These are phyloP conservation scores for Triticum monococcum DNA, from an alignment of 176 grass and related monocot species.

Conservation along the genomic window DNA sequence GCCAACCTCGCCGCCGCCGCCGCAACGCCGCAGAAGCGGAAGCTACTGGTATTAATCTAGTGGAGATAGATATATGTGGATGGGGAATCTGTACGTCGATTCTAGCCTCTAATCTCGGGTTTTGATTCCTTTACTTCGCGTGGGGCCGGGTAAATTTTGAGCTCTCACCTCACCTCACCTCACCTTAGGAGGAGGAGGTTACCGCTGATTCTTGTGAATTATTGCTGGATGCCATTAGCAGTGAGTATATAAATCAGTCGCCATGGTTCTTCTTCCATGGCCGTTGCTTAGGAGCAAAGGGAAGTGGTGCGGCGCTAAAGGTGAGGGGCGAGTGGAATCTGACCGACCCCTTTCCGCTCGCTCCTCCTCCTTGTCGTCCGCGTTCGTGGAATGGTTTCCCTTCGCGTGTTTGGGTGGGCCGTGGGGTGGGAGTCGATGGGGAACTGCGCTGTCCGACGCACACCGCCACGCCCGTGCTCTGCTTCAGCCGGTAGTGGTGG, in stretches of 20 bases:
- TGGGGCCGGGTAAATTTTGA: slow-evolving; percentile 32
- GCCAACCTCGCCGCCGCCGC: not conserved
- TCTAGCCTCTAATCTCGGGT: slow-evolving; percentile 33
- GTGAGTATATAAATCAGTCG: slow-evolving; percentile 16
- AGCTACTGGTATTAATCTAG: slow-evolving; percentile 22
- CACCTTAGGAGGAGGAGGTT: not conserved
- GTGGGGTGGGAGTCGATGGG: slow-evolving; percentile 36
- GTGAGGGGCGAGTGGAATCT: slow-evolving; percentile 23
- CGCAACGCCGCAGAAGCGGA: not conserved
- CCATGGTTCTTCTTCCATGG: not conserved
- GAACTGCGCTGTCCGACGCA: slow-evolving; percentile 30
- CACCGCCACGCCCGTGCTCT: not conserved
- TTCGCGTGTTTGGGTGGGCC: not conserved
- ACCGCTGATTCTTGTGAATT: slow-evolving; percentile 43
- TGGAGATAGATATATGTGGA: slow-evolving; percentile 37
- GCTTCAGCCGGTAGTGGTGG: not conserved
- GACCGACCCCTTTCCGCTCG: slow-evolving; percentile 17
- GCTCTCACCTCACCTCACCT: slow-evolving; percentile 24
- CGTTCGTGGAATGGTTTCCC: slow-evolving; percentile 17
- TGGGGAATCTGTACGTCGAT: slow-evolving; percentile 28
- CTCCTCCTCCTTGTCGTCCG: not conserved
- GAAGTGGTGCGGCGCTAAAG: not conserved
- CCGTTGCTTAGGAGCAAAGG: slow-evolving; percentile 49
- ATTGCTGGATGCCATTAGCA: slow-evolving; percentile 25
- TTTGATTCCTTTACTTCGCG: slow-evolving; percentile 22